phyloP scores from a whole-genome alignment of 2,329 filamentous ascomycete species.

The Aspergillus brunneoviolaceus region DNA sequence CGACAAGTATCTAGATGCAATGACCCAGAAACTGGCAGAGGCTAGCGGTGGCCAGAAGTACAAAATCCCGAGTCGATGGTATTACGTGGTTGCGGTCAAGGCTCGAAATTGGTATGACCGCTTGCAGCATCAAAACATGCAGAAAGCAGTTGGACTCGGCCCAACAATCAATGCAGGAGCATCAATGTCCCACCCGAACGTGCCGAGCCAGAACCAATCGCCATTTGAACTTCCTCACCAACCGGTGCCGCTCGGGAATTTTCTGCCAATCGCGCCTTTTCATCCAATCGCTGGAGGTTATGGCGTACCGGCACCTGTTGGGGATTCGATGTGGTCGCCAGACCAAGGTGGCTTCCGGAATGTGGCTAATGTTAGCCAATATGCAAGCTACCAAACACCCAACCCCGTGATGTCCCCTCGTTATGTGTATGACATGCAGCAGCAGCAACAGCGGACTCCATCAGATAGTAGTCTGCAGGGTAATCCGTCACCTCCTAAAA shows the following conservation, averaged over 20 bases:
- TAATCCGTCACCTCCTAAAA: constrained; percentile 15
- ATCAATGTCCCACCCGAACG: neutral
- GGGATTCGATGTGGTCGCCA: constrained; percentile 26
- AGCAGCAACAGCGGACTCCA: constrained; percentile 19
- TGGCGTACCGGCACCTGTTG: constrained; percentile 18
- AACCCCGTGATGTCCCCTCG: constrained; percentile 20
- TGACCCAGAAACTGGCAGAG: constrained; percentile 32
- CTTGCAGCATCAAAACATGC: constrained; percentile 26
- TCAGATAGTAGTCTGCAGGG: constrained; percentile 12
- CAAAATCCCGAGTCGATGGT: constrained; percentile 35
- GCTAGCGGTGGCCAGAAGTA: constrained; percentile 35
- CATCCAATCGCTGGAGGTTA: constrained; percentile 24
- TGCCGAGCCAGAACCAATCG: constrained; percentile 5
- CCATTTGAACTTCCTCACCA: constrained; percentile 10
- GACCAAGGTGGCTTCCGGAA: constrained; percentile 19
- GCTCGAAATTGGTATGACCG: constrained; percentile 35
- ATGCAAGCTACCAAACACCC: constrained; percentile 17
- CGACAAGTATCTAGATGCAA: constrained; percentile 32
- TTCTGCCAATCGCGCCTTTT: constrained; percentile 17
- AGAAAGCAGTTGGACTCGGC: constrained; percentile 12
- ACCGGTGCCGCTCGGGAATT: constrained; percentile 17
- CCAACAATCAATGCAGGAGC: constrained; percentile 7
- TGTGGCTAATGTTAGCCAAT: constrained; percentile 19
- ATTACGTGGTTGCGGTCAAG: constrained; percentile 32
- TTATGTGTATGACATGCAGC: constrained; percentile 25